Base-by-base conservation (phyloP, 192 early-diverging fungal species). In the Podila epigama region DNA sequence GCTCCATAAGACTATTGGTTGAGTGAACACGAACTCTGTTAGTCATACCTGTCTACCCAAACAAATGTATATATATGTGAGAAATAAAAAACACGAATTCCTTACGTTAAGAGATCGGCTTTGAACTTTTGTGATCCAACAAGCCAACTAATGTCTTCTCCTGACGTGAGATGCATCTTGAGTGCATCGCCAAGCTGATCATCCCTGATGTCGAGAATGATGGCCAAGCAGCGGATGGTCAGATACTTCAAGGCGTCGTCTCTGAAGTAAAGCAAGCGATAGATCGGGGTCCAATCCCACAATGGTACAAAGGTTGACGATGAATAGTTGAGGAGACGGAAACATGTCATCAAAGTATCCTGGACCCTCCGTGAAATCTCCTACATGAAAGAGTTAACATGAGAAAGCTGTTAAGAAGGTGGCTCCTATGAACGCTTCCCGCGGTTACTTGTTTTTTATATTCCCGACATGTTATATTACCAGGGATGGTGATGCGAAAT, bases 211-310 rank as follows among this genome's bases (percentile, higher is more conserved):
- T 83, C 82, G 52, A 81, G 82, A 6, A 85, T 84, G 37, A 77
- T 79, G 51, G 72, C 66, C 27, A 86, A 63, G 54, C 85, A 86
- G 12, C 73, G 67, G 27, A 85, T 63, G 5, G 79, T 44, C 28
- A 84, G 68, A 51, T 84, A 86, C 32, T 83, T 84, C 58, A 84
- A 48, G 32, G 63, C 32, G 15, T 75, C 70, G 67, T 84, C 65
- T 31, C 68, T 72, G 67, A 69, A 77, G 36, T 53, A 48, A 15
- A 88, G 52, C 28, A 86, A 63, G 69, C 73, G 67, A 61, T 83
- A 84, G 8, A 88, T 33, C 3, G 85, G 75, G 13, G 79, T 80
- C 85, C 85, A 86, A 58, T 86, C 82, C 87, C 87, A 88, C n/a
- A 88, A 51, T 22, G 68, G 51, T 11, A 50, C 51, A 69, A 88